phyloP scores from a whole-genome alignment of 108 stramenopile genomes.

The Chaetoceros muelleri region DNA sequence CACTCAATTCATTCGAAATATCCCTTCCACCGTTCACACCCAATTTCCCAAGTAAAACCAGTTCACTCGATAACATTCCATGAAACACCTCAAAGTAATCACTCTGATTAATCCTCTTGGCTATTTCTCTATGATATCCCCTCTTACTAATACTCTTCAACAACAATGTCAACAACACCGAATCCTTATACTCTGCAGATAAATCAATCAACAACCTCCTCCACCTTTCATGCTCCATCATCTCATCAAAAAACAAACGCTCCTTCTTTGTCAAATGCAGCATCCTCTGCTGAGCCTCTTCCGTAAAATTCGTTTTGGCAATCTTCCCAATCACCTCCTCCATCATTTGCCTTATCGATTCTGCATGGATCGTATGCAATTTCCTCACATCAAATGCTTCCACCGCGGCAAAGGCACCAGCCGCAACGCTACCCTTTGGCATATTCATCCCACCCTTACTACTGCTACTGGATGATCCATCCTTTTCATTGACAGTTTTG shows the following conservation, averaged over 20 bases:
- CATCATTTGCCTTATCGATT: constrained; percentile 47
- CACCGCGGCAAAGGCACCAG: neutral
- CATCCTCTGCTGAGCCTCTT: constrained; percentile 55
- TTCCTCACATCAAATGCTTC: constrained; percentile 5
- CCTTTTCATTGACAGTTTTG: constrained; percentile 11
- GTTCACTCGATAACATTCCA: constrained; percentile 65
- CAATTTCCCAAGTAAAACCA: constrained; percentile 41
- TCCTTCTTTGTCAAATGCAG: constrained; percentile 53
- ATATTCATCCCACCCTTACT: neutral
- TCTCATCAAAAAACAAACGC: constrained; percentile 68
- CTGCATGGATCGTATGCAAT: constrained; percentile 19
- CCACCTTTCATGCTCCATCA: constrained; percentile 73
- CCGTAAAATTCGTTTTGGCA: constrained; percentile 67
- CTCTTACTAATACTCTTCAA: constrained; percentile 60
- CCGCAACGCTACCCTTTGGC: neutral
- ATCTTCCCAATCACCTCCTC: constrained; percentile 53
- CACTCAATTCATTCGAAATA: constrained; percentile 22
- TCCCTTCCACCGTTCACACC: constrained; percentile 44
- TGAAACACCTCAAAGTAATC: constrained; percentile 81
- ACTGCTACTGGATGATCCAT: constrained; percentile 8
- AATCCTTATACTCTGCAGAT: constrained; percentile 64
- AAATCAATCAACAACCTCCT: constrained; percentile 75
- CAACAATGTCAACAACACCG: constrained; percentile 68
- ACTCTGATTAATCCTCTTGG: constrained; percentile 70
- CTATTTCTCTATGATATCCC: constrained; percentile 80